Percentiles rank a stretch among this genome's conserved stretches.
Conservation (phyloP, 1,284 basidiomycete species). For the Ceratobasidium sp. region DNA sequence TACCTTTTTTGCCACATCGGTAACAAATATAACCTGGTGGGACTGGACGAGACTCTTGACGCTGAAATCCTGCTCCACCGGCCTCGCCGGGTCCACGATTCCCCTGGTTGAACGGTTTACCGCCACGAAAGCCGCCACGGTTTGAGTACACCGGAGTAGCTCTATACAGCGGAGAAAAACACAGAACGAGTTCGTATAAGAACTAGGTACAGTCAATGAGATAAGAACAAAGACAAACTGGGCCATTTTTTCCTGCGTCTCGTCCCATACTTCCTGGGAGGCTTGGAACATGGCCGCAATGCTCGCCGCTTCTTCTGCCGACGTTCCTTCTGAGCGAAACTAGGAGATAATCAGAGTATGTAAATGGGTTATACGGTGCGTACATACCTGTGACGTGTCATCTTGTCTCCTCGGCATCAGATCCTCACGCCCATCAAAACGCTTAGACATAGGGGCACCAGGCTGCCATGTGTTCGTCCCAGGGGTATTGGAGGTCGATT, state of each 20-base stretch:
- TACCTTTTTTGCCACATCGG: slow-evolving; percentile 97
- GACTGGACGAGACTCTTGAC: slow-evolving; percentile 62
- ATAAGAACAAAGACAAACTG: slow-evolving; percentile 78
- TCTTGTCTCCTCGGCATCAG: slow-evolving; percentile 31
- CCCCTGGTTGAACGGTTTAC: slow-evolving; percentile 67
- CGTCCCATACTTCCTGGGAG: slow-evolving; percentile 92
- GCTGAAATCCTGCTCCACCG: slow-evolving; percentile 49
- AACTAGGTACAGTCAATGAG: slow-evolving; percentile 8
- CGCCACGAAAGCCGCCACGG: slow-evolving; percentile 74
- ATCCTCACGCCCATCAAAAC: slow-evolving; percentile 89
- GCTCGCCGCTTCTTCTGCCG: slow-evolving; percentile 85
- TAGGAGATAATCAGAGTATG: not conserved
- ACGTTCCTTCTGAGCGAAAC: slow-evolving; percentile 54
- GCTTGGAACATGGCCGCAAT: slow-evolving; percentile 97
- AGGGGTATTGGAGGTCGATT: slow-evolving; percentile 33
- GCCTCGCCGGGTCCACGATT: slow-evolving; percentile 52
- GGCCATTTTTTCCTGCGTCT: slow-evolving; percentile 97
- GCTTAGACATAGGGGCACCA: slow-evolving; percentile 79
- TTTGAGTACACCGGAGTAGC: slow-evolving; percentile 78
- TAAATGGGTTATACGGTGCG: no score
- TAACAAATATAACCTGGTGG: slow-evolving; percentile 99
- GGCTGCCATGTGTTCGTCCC: slow-evolving; percentile 44
- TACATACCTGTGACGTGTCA: slow-evolving; percentile 17
- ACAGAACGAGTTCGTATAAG: slow-evolving; percentile 59
- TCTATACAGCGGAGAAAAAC: slow-evolving; percentile 63